Conservation (phyloP, 257 asterid genomes). For the Rauvolfia tetraphylla region DNA sequence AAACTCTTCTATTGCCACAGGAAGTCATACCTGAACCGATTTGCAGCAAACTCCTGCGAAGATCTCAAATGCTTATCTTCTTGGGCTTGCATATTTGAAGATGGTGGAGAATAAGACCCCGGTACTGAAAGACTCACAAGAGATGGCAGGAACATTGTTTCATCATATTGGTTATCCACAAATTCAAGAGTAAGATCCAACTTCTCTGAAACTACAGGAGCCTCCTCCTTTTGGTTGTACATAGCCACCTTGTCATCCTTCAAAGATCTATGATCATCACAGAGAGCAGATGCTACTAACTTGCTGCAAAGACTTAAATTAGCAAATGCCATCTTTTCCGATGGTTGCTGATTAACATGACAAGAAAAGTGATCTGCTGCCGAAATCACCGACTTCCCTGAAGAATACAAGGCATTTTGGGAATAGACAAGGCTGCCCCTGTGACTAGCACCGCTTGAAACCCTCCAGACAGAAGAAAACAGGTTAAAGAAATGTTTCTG, state of each 20-base stretch:
- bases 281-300: slow-evolving; percentile 69
- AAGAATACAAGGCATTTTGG: slow-evolving; percentile 48
- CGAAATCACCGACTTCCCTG: slow-evolving; percentile 31
- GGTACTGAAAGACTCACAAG: slow-evolving; percentile 44
- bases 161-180: slow-evolving; percentile 35
- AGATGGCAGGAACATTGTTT: slow-evolving; percentile 44
- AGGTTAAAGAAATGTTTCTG: slow-evolving; percentile 75
- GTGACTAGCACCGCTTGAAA: slow-evolving; percentile 29
- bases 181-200: slow-evolving; percentile 63
- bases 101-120: slow-evolving; percentile 43
- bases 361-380: slow-evolving; percentile 21
- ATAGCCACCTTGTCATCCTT: slow-evolving; percentile 25
- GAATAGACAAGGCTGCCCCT: slow-evolving; percentile 26
- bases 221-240: slow-evolving; percentile 38
- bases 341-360: slow-evolving; percentile 24
- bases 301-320: slow-evolving; percentile 60
- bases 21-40: slow-evolving; percentile 56
- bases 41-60: slow-evolving; percentile 39
- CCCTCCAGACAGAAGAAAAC: slow-evolving; percentile 73
- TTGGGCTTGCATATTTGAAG: slow-evolving; percentile 25
- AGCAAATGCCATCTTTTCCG: slow-evolving; percentile 46
- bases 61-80: slow-evolving; percentile 44
- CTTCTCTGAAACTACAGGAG: slow-evolving; percentile 39
- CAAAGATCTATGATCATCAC: slow-evolving; percentile 26
- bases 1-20: neutral